Conservation (phyloP, 768 basidiomycete genomes). For the Boletus edulis region DNA sequence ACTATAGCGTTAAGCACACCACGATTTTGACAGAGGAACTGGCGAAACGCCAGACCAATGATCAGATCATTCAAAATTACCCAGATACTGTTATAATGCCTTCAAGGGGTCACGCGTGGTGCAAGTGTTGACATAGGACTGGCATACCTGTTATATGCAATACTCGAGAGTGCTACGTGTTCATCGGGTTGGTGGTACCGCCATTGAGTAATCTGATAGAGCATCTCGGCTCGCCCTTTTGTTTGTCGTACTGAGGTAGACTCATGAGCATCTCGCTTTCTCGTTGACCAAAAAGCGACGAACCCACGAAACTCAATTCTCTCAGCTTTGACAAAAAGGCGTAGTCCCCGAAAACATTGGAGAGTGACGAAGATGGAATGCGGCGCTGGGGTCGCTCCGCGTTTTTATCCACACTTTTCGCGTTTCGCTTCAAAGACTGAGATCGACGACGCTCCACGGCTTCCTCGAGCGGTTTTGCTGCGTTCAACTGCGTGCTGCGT, state of each 20-base stretch:
- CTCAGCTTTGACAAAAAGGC: constrained; percentile 13
- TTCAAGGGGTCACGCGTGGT: constrained; percentile 28
- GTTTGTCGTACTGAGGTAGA: constrained; percentile 52
- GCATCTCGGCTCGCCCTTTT: constrained; percentile 51
- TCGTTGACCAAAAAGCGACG: background rate
- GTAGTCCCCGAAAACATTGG: background rate
- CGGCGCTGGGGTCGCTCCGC: background rate
- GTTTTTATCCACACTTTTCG: background rate
- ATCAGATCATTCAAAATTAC: constrained; percentile 88
- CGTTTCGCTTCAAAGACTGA: background rate
- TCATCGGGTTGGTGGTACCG: constrained; percentile 36
- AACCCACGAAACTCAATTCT: constrained; percentile 26
- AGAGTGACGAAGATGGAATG: background rate
- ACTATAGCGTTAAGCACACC: constrained; percentile 41
- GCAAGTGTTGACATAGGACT: background rate
- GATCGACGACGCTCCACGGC: constrained; percentile 13
- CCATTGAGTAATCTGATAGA: constrained; percentile 39
- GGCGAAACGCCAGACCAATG: constrained; percentile 70
- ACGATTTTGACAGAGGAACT: constrained; percentile 70
- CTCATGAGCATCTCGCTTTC: background rate
- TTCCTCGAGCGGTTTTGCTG: constrained; percentile 37
- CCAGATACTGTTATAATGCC: constrained; percentile 93
- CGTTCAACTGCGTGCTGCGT: constrained; percentile 40
- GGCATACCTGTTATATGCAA: constrained; percentile 66
- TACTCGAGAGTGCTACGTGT: constrained; percentile 39